phyloP scores from a whole-genome alignment of 2,329 filamentous ascomycete genomes.

The Camillea tinctor region DNA sequence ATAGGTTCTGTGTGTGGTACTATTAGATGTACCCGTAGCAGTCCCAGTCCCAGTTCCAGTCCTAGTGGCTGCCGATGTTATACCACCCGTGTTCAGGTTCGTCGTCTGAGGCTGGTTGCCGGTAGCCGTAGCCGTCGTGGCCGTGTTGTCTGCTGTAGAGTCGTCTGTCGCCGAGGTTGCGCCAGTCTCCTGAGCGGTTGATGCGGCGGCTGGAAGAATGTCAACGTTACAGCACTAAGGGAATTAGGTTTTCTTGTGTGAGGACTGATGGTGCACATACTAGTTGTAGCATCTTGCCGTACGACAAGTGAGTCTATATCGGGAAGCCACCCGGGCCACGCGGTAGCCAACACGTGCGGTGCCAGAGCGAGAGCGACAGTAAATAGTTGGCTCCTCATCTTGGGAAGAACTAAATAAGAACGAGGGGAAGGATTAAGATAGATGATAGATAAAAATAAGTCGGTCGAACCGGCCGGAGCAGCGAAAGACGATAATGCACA shows the following conservation, averaged over 20 bases:
- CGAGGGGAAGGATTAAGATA: slow-evolving; percentile 11
- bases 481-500: background rate
- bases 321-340: slow-evolving; percentile 57
- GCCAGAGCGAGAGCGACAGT: slow-evolving; percentile 53
- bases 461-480: slow-evolving; percentile 7
- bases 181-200: slow-evolving; percentile 13
- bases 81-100: slow-evolving; percentile 42
- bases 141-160: slow-evolving; percentile 7
- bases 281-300: slow-evolving; percentile 36
- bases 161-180: slow-evolving; percentile 5
- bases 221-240: slow-evolving; percentile 1
- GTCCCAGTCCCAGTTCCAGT: slow-evolving; percentile 28
- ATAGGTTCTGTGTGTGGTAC: slow-evolving; percentile 40
- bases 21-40: slow-evolving; percentile 17
- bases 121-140: slow-evolving; percentile 12
- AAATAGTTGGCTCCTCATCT: slow-evolving; percentile 52
- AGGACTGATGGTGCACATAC: slow-evolving; percentile 18
- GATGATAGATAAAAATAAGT: too few relatives aligned
- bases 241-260: slow-evolving; percentile 1
- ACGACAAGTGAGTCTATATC: slow-evolving; percentile 53
- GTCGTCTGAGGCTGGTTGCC: slow-evolving; percentile 30
- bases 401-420: slow-evolving; percentile 10
- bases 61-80: slow-evolving; percentile 27
- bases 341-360: slow-evolving; percentile 43
- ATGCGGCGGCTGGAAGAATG: background rate